These are phyloP conservation scores for Venturia asperata DNA, from an alignment of 2,329 filamentous ascomycete species.

Conservation along the genomic window DNA sequence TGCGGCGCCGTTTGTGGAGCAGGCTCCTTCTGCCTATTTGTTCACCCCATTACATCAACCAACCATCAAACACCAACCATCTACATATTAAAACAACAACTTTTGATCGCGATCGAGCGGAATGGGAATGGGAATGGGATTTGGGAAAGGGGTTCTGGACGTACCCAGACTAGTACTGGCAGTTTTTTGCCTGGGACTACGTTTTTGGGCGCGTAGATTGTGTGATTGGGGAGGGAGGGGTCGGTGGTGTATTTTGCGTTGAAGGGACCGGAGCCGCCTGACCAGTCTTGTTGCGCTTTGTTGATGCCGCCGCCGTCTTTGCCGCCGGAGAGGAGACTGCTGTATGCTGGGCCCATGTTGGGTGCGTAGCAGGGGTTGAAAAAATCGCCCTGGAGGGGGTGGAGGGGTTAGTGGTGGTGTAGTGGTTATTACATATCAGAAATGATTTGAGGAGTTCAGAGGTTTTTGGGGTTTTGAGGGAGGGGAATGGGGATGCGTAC, in stretches of 20 bases:
- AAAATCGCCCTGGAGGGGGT: slow-evolving; percentile 11
- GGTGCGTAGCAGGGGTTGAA: slow-evolving; percentile 19
- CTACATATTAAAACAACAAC: too few species aligned
- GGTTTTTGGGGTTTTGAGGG: too few species aligned
- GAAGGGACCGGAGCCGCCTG: slow-evolving; percentile 17
- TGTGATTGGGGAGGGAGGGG: slow-evolving; percentile 1
- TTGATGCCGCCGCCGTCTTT: slow-evolving; percentile 1
- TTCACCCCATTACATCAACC: too few species aligned
- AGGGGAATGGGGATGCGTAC: not conserved
- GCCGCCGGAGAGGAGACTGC: not conserved
- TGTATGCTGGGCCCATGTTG: slow-evolving; percentile 7
- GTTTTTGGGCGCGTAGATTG: slow-evolving; percentile 19
- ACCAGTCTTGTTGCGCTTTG: slow-evolving; percentile 10
- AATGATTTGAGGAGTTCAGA: too few species aligned
- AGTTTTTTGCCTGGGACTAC: slow-evolving; percentile 8
- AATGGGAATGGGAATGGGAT: too few species aligned
- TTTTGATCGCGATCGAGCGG: too few species aligned
- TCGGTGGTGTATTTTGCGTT: slow-evolving; percentile 17
- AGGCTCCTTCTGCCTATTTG: slow-evolving; percentile 18
- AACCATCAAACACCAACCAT: too few species aligned
- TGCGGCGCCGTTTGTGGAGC: slow-evolving; percentile 15
- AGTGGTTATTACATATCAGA: too few species aligned
- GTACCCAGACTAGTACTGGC: slow-evolving; percentile 17
- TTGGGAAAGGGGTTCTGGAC: too few species aligned
- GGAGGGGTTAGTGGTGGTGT: too few species aligned